phyloP scores from a whole-genome alignment of 305 asterid genomes.

The Plantago coronopus region DNA sequence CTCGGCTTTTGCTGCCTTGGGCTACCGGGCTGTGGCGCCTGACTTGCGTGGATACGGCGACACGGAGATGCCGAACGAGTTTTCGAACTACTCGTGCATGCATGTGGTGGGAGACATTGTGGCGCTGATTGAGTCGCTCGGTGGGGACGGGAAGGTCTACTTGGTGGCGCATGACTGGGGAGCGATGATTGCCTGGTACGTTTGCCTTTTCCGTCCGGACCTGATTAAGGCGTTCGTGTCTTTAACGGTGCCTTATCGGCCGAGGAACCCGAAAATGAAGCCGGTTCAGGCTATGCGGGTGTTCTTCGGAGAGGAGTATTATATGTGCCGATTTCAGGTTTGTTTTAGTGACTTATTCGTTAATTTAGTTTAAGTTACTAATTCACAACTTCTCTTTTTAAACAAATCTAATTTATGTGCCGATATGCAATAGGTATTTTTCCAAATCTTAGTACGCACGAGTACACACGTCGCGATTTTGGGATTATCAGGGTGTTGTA shows the following conservation, averaged over 20 bases:
- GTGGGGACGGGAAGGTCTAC: slow-evolving; percentile 36
- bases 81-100: slow-evolving; percentile 46
- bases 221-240: slow-evolving; percentile 60
- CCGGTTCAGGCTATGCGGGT: slow-evolving; percentile 57
- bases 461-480: no score
- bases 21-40: slow-evolving; percentile 88
- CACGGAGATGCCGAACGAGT: slow-evolving; percentile 52
- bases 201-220: slow-evolving; percentile 75
- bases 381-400: no score
- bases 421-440: no score
- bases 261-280: slow-evolving; percentile 61
- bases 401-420: no score
- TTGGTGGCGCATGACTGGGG: slow-evolving; percentile 96
- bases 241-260: slow-evolving; percentile 65
- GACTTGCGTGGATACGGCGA: slow-evolving; percentile 86
- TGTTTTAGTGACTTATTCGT: background rate
- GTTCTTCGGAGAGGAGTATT: slow-evolving; percentile 73
- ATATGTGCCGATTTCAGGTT: slow-evolving; percentile 97
- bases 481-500: no score
- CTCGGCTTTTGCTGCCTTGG: slow-evolving; percentile 45
- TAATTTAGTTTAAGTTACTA: no score
- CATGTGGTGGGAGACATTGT: slow-evolving; percentile 74
- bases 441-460: no score
- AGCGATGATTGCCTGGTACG: slow-evolving; percentile 77
- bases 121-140: slow-evolving; percentile 51